These are phyloP conservation scores for Cryptococcus jaspeensis DNA, from an alignment of 1,284 basidiomycete species.

Conservation along the genomic window DNA sequence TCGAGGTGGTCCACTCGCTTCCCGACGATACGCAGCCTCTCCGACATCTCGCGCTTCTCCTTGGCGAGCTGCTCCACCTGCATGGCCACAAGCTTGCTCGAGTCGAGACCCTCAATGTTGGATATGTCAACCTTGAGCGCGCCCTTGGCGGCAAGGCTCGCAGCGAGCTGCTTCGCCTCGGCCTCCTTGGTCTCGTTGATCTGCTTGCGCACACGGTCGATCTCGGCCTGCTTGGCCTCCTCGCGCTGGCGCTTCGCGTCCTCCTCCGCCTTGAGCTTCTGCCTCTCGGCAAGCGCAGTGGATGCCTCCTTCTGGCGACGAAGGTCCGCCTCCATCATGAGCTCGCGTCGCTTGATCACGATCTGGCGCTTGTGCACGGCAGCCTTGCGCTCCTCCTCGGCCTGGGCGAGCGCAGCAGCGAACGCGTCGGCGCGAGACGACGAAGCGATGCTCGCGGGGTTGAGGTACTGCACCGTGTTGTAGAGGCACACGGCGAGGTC, in stretches of 20 bases:
- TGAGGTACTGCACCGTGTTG: conserved; percentile 61
- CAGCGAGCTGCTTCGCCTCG: conserved; percentile 87
- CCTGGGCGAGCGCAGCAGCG: conserved; percentile 50
- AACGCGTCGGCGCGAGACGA: conserved; percentile 49
- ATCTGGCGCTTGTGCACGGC: conserved; percentile 74
- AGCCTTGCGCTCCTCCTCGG: conserved; percentile 69
- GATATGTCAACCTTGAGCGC: conserved; percentile 81
- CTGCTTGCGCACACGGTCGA: conserved; percentile 75
- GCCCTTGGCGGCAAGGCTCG: conserved; percentile 78
- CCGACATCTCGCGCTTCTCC: conserved; percentile 86
- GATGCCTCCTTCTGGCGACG: conserved; percentile 91
- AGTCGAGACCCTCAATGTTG: conserved; percentile 80
- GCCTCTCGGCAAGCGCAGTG: conserved; percentile 72
- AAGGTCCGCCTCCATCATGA: conserved; percentile 79
- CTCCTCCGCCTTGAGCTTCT: conserved; percentile 70
- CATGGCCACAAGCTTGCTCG: conserved; percentile 82
- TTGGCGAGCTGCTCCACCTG: conserved; percentile 95
- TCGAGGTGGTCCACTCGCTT: conserved; percentile 96
- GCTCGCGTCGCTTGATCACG: conserved; percentile 81
- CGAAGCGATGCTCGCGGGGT: conserved; percentile 42
- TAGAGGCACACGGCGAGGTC: conserved; percentile 72
- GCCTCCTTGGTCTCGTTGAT: conserved; percentile 78
- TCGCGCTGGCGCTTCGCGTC: conserved; percentile 66
- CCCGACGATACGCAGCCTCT: conserved; percentile 76
- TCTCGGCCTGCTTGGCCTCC: conserved; percentile 68